Conservation (phyloP, 139 green algal genomes). For the Picochlorum sp. region DNA sequence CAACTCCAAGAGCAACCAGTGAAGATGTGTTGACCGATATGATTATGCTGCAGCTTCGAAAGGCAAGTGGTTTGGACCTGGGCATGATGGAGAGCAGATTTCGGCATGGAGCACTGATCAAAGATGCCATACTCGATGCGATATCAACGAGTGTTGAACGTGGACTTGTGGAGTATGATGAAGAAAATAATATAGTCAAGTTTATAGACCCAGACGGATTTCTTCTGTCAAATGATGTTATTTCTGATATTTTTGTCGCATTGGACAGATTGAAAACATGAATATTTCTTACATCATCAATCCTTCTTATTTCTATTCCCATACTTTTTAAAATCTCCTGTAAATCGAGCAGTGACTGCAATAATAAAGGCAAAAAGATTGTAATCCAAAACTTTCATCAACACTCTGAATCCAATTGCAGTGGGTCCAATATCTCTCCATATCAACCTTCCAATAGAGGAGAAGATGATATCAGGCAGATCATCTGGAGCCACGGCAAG, state of each 20-base stretch:
- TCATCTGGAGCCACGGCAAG: slow-evolving; percentile 72
- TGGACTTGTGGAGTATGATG: slow-evolving; percentile 20
- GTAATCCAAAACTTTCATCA: slow-evolving; percentile 86
- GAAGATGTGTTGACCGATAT: slow-evolving; percentile 68
- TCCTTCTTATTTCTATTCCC: slow-evolving; percentile 1
- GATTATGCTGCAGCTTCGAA: slow-evolving; percentile 77
- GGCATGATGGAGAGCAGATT: slow-evolving; percentile 11
- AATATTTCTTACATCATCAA: too few species aligned
- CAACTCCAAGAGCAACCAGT: slow-evolving; percentile 14
- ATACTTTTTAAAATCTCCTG: slow-evolving; percentile 70
- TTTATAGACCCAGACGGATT: slow-evolving; percentile 75
- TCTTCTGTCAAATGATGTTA: slow-evolving; percentile 77
- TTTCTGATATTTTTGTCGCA: slow-evolving; percentile 69
- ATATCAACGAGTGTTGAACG: slow-evolving; percentile 25
- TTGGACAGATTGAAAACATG: background rate
- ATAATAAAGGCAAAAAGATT: slow-evolving; percentile 70
- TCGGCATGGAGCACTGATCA: slow-evolving; percentile 11
- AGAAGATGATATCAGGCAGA: slow-evolving; percentile 72
- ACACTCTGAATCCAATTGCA: slow-evolving; percentile 70
- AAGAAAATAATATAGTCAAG: slow-evolving; percentile 26
- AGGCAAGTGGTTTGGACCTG: slow-evolving; percentile 62
- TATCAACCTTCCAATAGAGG: slow-evolving; percentile 54
- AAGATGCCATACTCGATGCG: slow-evolving; percentile 9
- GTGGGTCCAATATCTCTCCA: slow-evolving; percentile 79
- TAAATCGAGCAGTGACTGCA: slow-evolving; percentile 42